Percentiles rank a stretch among this genome's conserved stretches.
These are phyloP conservation scores for Neurospora tetraspora DNA, from an alignment of 495 filamentous ascomycete genomes.

Conservation along the genomic window DNA sequence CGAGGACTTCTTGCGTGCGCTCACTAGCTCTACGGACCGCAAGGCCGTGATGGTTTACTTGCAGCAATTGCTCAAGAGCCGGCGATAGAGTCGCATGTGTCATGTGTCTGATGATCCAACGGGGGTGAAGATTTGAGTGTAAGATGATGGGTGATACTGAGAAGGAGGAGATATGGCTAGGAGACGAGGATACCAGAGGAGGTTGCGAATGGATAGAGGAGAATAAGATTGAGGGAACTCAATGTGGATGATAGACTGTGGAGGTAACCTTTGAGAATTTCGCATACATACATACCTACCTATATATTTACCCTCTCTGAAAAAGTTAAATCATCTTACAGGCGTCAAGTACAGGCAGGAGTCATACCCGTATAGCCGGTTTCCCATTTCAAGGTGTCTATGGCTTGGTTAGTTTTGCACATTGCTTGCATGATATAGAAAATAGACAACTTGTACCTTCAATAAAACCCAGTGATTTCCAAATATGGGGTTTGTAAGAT, in stretches of 20 bases:
- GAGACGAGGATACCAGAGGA: neutral
- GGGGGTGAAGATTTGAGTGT: neutral
- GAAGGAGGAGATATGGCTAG: neutral
- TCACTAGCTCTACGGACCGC: constrained; percentile 40
- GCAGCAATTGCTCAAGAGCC: constrained; percentile 29
- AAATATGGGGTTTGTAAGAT: too few species aligned
- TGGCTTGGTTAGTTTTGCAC: neutral
- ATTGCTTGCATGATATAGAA: neutral
- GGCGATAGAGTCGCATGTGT: constrained; percentile 14
- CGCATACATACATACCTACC: neutral
- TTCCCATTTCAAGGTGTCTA: neutral
- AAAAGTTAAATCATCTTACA: neutral
- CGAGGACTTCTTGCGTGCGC: constrained; percentile 36
- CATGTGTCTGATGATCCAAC: neutral
- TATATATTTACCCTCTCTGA: neutral
- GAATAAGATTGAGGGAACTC: neutral
- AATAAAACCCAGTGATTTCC: too few species aligned
- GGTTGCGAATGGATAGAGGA: neutral
- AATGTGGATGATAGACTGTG: neutral
- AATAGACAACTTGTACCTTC: neutral
- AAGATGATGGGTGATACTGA: neutral
- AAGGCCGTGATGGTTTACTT: constrained; percentile 41
- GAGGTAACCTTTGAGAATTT: neutral
- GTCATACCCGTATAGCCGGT: neutral
- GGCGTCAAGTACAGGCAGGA: neutral